Evolutionary conservation across 2,329 filamentous ascomycete genomes (phyloP), one percentile per base, ranked within the genome.

Genomic region (Arthrobotrys sphaeroides): DNA sequence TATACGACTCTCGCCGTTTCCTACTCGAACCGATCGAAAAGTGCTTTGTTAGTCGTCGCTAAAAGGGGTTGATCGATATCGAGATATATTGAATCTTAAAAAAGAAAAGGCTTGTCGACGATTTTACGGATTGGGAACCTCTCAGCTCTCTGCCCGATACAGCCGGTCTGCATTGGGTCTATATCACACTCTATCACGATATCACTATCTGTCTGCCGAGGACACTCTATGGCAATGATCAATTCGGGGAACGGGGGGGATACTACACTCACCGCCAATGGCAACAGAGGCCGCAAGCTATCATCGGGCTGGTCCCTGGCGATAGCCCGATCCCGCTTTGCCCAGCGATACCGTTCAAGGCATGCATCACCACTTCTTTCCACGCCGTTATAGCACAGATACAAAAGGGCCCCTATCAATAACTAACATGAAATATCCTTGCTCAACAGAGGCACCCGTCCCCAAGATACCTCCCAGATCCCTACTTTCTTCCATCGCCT

Each of bases 401-500:
- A n/a, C n/a, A n/a, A n/a, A n/a, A n/a, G n/a, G n/a, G n/a, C n/a
- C 5, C 16, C 45, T 49, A 36, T 36, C 31, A 16, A 33, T 59
- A 16, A 53, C 24, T n/a, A 6, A 33, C 31, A 31, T 43, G 24
- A 53, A 55, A 55, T 13, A 53, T 36, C 3, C 7, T n/a, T 9
- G 12, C 42, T 12, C 12, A 45, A 20, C 36, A 73, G 69, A 49
- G 67, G 67, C 28, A 38, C 59, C 24, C 67, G 59, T n/a, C 49
- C 60, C 1, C 51, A 51, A 26, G 69, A 45, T 36, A 22, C 38
- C 28, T 57, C 51, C 9, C 47, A 47, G 13, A 78, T 78, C 1
- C 67, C 73, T 40, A 78, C 79, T 2, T 78, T 77, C 53, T 80
- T 80, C 59, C 78, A 80, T 61, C 73, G 66, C 16, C 79, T 80